Evolutionary conservation across 208 protist genomes (phyloP).

Genomic region (Trypanosomatidae sp.): DNA sequence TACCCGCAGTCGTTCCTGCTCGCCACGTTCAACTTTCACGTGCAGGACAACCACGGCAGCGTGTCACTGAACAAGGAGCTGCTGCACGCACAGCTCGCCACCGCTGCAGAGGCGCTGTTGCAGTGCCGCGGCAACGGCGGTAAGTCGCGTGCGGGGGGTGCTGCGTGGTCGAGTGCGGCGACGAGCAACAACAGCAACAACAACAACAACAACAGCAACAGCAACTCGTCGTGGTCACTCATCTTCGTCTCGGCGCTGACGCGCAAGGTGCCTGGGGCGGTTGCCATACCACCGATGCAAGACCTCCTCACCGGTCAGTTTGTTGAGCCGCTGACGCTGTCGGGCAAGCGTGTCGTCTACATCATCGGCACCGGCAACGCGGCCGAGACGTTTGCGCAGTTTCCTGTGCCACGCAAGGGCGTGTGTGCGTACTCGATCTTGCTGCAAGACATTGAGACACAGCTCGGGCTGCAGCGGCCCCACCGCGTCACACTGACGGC

Average conservation of each 20-base stretch:
- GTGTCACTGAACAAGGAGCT: conserved; percentile 71
- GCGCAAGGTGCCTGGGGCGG: conserved; percentile 13
- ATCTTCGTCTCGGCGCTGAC: conserved; percentile 64
- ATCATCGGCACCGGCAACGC: conserved; percentile 76
- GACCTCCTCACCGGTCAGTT: conserved; percentile 81
- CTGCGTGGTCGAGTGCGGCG: not conserved
- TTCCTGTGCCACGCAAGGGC: conserved; percentile 67
- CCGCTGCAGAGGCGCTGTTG: conserved; percentile 35
- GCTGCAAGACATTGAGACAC: conserved; percentile 74
- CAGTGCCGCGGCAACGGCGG: conserved; percentile 11
- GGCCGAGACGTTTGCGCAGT: conserved; percentile 46
- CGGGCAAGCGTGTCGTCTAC: conserved; percentile 63
- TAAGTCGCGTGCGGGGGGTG: conserved; percentile 9
- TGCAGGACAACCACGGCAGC: conserved; percentile 11
- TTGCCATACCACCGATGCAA: conserved; percentile 71
- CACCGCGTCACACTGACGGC: conserved; percentile 51
- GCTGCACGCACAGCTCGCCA: conserved; percentile 61
- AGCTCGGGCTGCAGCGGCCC: conserved; percentile 40
- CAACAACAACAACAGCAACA: conserved; percentile 5
- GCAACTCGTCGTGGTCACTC: conserved; percentile 16
- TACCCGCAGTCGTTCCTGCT: conserved; percentile 49
- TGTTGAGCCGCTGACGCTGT: conserved; percentile 68
- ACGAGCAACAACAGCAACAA: conserved; percentile 3
- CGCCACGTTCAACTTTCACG: conserved; percentile 61
- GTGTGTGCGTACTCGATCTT: conserved; percentile 59